Evolutionary conservation across 1,139 yeast species (phyloP).

Genomic region (Nakaseomyces sp.): DNA sequence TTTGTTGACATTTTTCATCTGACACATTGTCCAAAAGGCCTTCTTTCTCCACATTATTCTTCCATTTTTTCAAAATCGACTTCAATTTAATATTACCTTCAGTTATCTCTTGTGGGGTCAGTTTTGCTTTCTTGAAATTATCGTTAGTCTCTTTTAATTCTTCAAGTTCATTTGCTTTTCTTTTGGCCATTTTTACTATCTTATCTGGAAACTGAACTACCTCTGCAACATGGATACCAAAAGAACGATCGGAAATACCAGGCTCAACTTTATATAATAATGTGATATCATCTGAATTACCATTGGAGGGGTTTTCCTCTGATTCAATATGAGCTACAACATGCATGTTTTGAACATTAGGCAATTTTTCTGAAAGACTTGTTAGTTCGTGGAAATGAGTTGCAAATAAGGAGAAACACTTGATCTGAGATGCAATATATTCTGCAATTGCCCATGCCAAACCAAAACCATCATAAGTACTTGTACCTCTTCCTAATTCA

Average conservation of each 20-base stretch:
- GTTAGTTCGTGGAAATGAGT: slow-evolving; percentile 97
- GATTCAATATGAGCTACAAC: slow-evolving; percentile 84
- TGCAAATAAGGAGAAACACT: slow-evolving; percentile 82
- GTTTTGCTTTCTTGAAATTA: slow-evolving; percentile 40
- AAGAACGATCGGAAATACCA: slow-evolving; percentile 88
- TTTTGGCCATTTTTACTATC: slow-evolving; percentile 87
- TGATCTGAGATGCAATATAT: slow-evolving; percentile 59
- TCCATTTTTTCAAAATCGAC: slow-evolving; percentile 56
- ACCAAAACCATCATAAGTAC: slow-evolving; percentile 96
- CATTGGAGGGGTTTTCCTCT: slow-evolving; percentile 27
- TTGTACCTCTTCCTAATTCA: slow-evolving; percentile 93
- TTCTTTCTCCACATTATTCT: slow-evolving; percentile 38
- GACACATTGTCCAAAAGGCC: slow-evolving; percentile 19
- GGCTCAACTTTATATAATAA: slow-evolving; percentile 83
- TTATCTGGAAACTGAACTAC: slow-evolving; percentile 84
- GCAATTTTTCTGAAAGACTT: slow-evolving; percentile 53
- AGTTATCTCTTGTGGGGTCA: slow-evolving; percentile 45
- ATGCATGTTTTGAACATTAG: slow-evolving; percentile 68
- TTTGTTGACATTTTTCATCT: slow-evolving; percentile 20
- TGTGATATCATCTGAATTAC: slow-evolving; percentile 57
- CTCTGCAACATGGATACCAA: slow-evolving; percentile 97
- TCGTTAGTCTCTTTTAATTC: slow-evolving; percentile 43
- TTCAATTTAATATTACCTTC: slow-evolving; percentile 51
- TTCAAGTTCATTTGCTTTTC: slow-evolving; percentile 84
- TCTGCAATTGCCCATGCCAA: slow-evolving; percentile 95